phyloP scores from a whole-genome alignment of 805 yeast genomes.

The Blastobotrys peoriensis region DNA sequence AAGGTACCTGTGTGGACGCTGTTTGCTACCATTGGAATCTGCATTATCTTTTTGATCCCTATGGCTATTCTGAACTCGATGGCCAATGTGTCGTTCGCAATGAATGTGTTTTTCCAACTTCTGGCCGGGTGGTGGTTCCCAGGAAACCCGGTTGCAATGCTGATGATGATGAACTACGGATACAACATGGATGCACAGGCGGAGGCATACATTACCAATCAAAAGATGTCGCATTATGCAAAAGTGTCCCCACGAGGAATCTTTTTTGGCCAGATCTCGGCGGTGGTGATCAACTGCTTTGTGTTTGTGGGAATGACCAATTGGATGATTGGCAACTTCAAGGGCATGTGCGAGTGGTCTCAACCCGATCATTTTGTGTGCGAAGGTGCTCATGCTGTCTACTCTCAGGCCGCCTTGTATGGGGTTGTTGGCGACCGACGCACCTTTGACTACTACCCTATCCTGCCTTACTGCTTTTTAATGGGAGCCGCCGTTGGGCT shows the following conservation, averaged over 20 bases:
- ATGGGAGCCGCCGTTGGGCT: constrained; percentile 32
- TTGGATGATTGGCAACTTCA: constrained; percentile 30
- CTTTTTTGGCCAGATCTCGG: constrained; percentile 36
- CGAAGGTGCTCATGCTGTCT: constrained; percentile 38
- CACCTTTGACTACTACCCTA: constrained; percentile 37
- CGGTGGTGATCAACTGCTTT: constrained; percentile 35
- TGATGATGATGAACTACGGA: constrained; percentile 37
- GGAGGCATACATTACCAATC: constrained; percentile 42
- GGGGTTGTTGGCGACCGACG: constrained; percentile 44
- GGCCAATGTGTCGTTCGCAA: constrained; percentile 53
- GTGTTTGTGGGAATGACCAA: constrained; percentile 28
- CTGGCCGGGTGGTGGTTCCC: constrained; percentile 61
- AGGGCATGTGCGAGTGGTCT: constrained; percentile 38
- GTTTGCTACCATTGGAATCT: constrained; percentile 50
- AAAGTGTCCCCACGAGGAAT: constrained; percentile 38
- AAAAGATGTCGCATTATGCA: constrained; percentile 43
- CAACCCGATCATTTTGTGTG: constrained; percentile 36
- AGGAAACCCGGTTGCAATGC: constrained; percentile 50
- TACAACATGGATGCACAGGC: constrained; percentile 48
- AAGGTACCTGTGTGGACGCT: constrained; percentile 48
- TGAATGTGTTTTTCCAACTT: constrained; percentile 56
- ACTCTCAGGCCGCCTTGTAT: constrained; percentile 39
- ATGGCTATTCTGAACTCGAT: constrained; percentile 55
- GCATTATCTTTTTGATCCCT: constrained; percentile 55
- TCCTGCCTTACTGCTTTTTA: constrained; percentile 42